Base-by-base conservation (phyloP, 129 eudicot genomes). In the Centaurea solstitialis region DNA sequence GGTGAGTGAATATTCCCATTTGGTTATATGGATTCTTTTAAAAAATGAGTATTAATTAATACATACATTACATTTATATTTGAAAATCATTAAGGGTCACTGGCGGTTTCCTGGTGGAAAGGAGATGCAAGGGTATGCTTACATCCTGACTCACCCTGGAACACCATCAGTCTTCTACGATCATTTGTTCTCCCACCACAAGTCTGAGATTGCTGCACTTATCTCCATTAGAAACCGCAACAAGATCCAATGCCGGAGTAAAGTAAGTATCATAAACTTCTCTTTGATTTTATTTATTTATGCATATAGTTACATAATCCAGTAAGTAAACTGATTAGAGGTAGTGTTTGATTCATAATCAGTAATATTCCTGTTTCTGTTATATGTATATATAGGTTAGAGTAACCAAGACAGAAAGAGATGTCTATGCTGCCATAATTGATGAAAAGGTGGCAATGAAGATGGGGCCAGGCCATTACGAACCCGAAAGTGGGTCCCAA, bases 41-140 rank as follows among this genome's bases (percentile, higher is more conserved):
- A 3, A 33, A 26, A 26, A 26, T 26, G 30, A 26, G 30, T 26
- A 33, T 33, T 33, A 33, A 33, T 33, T 33, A 33, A 33, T 33
- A 33, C 37, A 33, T 33, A 33, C 37, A 33, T 33, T 15, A 21
- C 7, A 81, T 8, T 7, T 12, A 39, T n/a, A n/a, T 80, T 67
- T 75, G 21, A 67, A 68, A 81, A 57, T 17, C n/a, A 57, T 17
- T 57, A 57, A 96, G 99, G 99, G 99, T 84, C 99, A 96, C 76
- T 96, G 99, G 99, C 90, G 99, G 87, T 96, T 96, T 87, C 99
- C 99, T 22, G 96, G 95, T 77, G 99, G 99, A 74, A 93, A 91
- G 79, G 99, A 96, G 86, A 96, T 96, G 95, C 99, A 96, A 89
- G 99, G 99, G 74, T 96, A 96, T 76, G 95, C 99, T 38, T 96